Conservation (phyloP, 345 rosid species). For the Aethionema arabicum region DNA sequence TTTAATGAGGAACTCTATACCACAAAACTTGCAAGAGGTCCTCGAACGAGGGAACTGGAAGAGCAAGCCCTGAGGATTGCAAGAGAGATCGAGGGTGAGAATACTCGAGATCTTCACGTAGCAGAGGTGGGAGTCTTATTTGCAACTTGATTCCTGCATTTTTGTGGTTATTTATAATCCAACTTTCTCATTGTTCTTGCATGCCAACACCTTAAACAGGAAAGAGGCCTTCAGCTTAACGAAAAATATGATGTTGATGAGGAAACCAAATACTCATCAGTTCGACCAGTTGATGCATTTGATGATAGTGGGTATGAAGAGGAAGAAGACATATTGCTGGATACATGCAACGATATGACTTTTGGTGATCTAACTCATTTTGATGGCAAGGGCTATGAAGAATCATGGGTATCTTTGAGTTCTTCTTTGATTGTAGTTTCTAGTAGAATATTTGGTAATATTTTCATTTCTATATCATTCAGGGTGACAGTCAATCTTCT, state of each 20-base stretch:
- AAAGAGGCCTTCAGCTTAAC: conserved; percentile 68
- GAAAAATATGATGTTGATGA: conserved; percentile 68
- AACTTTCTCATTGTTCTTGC: conserved; percentile 17
- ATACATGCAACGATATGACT: conserved; percentile 55
- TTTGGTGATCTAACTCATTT: conserved; percentile 58
- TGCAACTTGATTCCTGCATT: conserved; percentile 11
- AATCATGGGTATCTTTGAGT: conserved; percentile 36
- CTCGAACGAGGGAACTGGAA: conserved; percentile 58
- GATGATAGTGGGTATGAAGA: conserved; percentile 85
- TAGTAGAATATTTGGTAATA: conserved; percentile 13
- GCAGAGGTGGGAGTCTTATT: conserved; percentile 63
- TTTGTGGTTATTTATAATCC: conserved; percentile 3
- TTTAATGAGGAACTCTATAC: conserved; percentile 89
- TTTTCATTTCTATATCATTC: conserved; percentile 32
- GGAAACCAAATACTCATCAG: conserved; percentile 85
- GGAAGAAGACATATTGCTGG: conserved; percentile 59
- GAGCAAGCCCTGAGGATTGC: conserved; percentile 84
- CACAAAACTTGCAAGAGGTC: conserved; percentile 76
- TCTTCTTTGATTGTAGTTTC: conserved; percentile 22
- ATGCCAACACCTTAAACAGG: conserved; percentile 50
- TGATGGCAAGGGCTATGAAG: conserved; percentile 41
- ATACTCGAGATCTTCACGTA: conserved; percentile 76
- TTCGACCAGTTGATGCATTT: conserved; percentile 47
- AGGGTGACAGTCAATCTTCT: conserved; percentile 57
- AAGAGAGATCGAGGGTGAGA: conserved; percentile 89